Base-by-base conservation (phyloP, 768 basidiomycete species). In the Tubosaeta brunneosetosa region DNA sequence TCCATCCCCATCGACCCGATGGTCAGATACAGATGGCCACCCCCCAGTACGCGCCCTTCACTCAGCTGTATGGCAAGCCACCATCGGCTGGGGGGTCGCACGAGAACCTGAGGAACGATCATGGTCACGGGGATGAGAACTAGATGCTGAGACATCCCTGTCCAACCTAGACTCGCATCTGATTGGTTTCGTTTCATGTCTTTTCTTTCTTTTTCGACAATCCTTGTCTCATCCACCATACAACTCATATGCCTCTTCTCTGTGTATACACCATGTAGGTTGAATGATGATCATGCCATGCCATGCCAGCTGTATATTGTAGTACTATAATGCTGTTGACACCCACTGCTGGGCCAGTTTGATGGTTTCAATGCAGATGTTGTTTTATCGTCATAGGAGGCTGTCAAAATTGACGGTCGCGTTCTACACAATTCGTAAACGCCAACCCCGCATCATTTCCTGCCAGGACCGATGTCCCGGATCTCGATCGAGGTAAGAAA, bases 1-100 rank as follows among this genome's bases (percentile, higher is more conserved):
- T 79, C 55, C 69, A 72, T 46, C 71, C 71, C 50, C 69, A 65
- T 64, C 72, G 74, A 50, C 68, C 74, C 48, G 72, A 75, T 57
- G 73, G 68, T 1, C 72, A 72, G 58, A 64, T 72, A 55, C 36
- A 64, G 22, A 60, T 73, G 64, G 44, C 65, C 17, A n/a, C 61
- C 12, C 63, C 70, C 14, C 72, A 72, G 45, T 76, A 77, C 55
- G 68, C 71, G 33, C 54, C 75, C 16, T 73, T 73, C 50, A 62
- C 72, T 11, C 71, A 68, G 17, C 58, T 67, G 42, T 76, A 76
- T 51, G 60, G 65, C 34, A 76, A 74, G 61, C 71, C 72, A 16
- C 68, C 71, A 34, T 71, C 74, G 12, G 63, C 65, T 3, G 71
- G 68, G 26, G 64, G 60, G 17, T 47, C 69, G 12, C 63, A 67